phyloP scores from a whole-genome alignment of 1,284 basidiomycete genomes.

The Ustilago sp. region DNA sequence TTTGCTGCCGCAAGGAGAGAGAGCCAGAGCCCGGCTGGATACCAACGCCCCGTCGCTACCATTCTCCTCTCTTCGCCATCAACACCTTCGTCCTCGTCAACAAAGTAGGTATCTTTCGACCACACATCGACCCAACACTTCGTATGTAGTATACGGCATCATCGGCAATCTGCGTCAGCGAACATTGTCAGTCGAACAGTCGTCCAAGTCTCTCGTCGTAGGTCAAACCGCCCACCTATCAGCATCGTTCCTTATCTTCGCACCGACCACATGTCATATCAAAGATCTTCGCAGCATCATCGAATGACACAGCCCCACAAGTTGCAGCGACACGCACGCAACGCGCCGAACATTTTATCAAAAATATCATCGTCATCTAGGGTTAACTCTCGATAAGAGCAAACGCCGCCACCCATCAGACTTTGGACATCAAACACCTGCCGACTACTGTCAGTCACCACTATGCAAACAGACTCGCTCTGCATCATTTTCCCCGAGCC shows the following conservation, averaged over 20 bases:
- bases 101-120: conserved; percentile 42
- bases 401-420: not conserved
- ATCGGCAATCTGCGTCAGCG: conserved; percentile 17
- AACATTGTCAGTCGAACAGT: not conserved
- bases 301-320: not conserved
- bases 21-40: conserved; percentile 13
- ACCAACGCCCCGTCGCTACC: conserved; percentile 24
- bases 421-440: not conserved
- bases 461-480: not conserved
- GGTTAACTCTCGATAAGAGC: not conserved
- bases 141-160: conserved; percentile 14
- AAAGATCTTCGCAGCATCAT: not conserved
- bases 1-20: not conserved
- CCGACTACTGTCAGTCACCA: no score
- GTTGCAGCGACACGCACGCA: not conserved
- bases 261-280: not conserved
- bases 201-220: conserved; percentile 4
- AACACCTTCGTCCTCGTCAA: conserved; percentile 38
- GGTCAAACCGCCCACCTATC: conserved; percentile 6
- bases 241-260: not conserved
- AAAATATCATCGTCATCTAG: not conserved
- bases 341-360: not conserved
- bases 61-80: conserved; percentile 45
- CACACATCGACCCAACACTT: conserved; percentile 14
- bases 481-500: not conserved